phyloP scores from a whole-genome alignment of 2,329 filamentous ascomycete genomes.

The Teratosphaeria zuluensis region DNA sequence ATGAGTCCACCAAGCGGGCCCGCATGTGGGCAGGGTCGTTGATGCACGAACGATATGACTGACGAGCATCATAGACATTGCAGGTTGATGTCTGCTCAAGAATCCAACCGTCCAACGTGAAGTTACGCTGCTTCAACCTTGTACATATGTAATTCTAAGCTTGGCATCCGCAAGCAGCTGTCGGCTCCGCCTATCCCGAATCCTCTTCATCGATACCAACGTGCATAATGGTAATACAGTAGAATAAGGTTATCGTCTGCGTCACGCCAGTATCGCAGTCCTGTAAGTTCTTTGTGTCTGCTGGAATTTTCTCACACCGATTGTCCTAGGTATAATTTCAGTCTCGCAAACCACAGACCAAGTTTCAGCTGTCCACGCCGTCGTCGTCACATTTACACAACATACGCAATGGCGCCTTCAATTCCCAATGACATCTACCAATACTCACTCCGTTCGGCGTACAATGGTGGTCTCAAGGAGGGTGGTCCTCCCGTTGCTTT shows the following conservation, averaged over 20 bases:
- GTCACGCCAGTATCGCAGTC: neutral
- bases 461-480: constrained; percentile 27
- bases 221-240: neutral
- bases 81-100: too few species aligned
- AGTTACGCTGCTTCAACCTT: neutral
- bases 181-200: neutral
- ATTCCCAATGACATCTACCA: constrained; percentile 39
- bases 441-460: constrained; percentile 31
- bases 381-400: neutral
- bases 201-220: neutral
- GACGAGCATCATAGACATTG: too few species aligned
- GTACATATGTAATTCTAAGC: neutral
- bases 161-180: neutral
- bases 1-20: too few species aligned
- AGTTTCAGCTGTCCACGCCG: neutral
- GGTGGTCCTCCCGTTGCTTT: constrained; percentile 26
- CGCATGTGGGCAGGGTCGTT: too few species aligned
- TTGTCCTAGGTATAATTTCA: neutral
- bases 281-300: neutral
- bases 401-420: constrained; percentile 12
- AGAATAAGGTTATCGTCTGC: neutral
- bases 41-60: too few species aligned
- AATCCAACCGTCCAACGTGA: neutral
- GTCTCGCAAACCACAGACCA: neutral
- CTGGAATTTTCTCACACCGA: neutral